Evolutionary conservation across 2,329 filamentous ascomycete species (phyloP).

Genomic region (Escovopsis sp.): DNA sequence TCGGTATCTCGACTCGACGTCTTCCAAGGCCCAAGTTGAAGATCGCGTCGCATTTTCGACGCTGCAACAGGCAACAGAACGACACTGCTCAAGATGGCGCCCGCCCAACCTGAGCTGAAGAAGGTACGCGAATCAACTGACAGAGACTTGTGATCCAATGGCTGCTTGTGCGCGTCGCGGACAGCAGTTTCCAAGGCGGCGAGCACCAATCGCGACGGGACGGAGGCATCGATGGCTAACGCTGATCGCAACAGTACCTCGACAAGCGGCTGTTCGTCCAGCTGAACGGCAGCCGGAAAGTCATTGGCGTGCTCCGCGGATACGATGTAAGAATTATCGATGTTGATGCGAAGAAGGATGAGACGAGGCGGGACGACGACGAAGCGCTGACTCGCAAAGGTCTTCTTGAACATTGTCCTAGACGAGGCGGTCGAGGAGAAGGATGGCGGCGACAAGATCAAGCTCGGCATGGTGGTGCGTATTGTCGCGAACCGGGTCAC

Average conservation of each 20-base stretch:
- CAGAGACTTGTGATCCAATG: background rate
- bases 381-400: slow-evolving; percentile 33
- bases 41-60: slow-evolving; percentile 15
- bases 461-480: slow-evolving; percentile 83
- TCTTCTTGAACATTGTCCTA: slow-evolving; percentile 95
- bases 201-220: background rate
- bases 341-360: background rate
- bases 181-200: background rate
- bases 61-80: slow-evolving; percentile 9
- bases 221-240: background rate
- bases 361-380: background rate
- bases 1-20: slow-evolving; percentile 9
- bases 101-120: slow-evolving; percentile 97
- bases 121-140: slow-evolving; percentile 46
- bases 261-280: slow-evolving; percentile 98
- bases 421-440: slow-evolving; percentile 97
- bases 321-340: slow-evolving; percentile 61
- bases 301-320: slow-evolving; percentile 83
- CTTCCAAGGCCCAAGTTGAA: background rate
- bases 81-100: slow-evolving; percentile 60
- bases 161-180: no score
- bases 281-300: slow-evolving; percentile 93
- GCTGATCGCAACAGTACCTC: slow-evolving; percentile 56
- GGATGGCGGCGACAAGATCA: slow-evolving; percentile 74
- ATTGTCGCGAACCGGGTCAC: background rate